These are phyloP conservation scores for Phoma herbarum DNA, from an alignment of 2,329 filamentous ascomycete species.

Conservation along the genomic window DNA sequence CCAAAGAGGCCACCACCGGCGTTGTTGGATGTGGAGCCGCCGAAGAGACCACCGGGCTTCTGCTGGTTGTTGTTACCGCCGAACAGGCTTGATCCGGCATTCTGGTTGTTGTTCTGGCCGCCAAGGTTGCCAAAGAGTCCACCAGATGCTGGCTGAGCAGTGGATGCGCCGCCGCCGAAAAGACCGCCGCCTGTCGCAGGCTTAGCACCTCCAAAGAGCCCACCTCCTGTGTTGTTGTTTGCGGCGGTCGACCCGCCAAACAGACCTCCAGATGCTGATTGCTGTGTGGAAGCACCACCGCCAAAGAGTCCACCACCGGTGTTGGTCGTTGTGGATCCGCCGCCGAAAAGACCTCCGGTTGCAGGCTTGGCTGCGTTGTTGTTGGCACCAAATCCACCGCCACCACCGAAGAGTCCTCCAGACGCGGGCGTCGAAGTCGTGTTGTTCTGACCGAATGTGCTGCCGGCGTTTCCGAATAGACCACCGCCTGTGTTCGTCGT, in stretches of 20 bases:
- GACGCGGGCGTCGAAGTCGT: slow-evolving; percentile 33
- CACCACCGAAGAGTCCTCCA: slow-evolving; percentile 54
- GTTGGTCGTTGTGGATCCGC: slow-evolving; percentile 35
- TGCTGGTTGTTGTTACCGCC: slow-evolving; percentile 54
- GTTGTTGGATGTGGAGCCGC: slow-evolving; percentile 49
- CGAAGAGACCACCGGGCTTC: slow-evolving; percentile 55
- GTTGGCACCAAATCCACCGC: slow-evolving; percentile 51
- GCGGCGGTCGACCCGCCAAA: slow-evolving; percentile 56
- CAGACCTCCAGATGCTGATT: slow-evolving; percentile 56
- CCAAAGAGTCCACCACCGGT: slow-evolving; percentile 47
- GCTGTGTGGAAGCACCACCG: slow-evolving; percentile 40
- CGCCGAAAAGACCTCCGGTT: slow-evolving; percentile 49
- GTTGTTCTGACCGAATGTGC: slow-evolving; percentile 47
- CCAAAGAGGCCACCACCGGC: slow-evolving; percentile 61
- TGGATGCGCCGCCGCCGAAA: slow-evolving; percentile 51
- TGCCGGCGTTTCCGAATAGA: slow-evolving; percentile 39
- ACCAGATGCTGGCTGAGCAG: slow-evolving; percentile 29
- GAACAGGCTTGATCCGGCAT: slow-evolving; percentile 48
- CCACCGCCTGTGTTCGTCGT: slow-evolving; percentile 41
- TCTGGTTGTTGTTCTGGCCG: slow-evolving; percentile 41
- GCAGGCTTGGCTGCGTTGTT: slow-evolving; percentile 52
- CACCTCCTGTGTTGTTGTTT: slow-evolving; percentile 35
- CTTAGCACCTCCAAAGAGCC: slow-evolving; percentile 56
- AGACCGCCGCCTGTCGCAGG: slow-evolving; percentile 48
- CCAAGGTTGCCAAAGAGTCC: slow-evolving; percentile 49